A percentile compares a stretch with the other conserved stretches of the same genome.
Conservation (phyloP, 768 basidiomycete species). For the Cystobasidium tubakii region DNA sequence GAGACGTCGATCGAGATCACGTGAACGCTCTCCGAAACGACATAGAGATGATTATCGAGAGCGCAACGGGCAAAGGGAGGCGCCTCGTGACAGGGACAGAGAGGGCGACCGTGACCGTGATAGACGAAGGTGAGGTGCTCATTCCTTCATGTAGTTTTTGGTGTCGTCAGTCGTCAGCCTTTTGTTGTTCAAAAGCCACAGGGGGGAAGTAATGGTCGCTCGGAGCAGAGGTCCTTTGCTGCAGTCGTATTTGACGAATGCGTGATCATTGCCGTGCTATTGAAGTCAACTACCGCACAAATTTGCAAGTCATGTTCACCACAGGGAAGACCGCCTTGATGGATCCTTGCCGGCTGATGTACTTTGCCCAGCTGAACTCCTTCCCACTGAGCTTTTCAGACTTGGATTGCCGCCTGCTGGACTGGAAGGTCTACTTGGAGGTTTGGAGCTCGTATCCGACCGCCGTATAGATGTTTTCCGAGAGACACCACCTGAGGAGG, state of each 20-base stretch:
- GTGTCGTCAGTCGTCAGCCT: too few species aligned
- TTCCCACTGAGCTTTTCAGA: slow-evolving; percentile 7
- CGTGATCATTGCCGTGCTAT: too few species aligned
- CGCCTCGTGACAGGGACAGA: slow-evolving; percentile 3
- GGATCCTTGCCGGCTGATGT: background rate
- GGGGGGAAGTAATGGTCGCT: too few species aligned
- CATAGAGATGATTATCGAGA: slow-evolving; percentile 1
- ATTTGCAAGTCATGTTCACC: too few species aligned
- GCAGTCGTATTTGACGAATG: too few species aligned
- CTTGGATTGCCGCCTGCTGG: slow-evolving; percentile 6
- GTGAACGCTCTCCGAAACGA: slow-evolving; percentile 29
- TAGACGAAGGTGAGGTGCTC: background rate
- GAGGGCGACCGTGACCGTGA: slow-evolving; percentile 13
- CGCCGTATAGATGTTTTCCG: slow-evolving; percentile 13
- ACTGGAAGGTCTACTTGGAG: slow-evolving; percentile 4
- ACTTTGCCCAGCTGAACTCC: slow-evolving; percentile 4
- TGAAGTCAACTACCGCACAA: background rate
- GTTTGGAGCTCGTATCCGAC: slow-evolving; percentile 1
- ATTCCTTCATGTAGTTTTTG: too few species aligned
- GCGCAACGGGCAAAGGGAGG: background rate
- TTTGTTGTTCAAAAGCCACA: too few species aligned
- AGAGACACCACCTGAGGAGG: background rate
- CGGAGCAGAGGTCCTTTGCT: too few species aligned
- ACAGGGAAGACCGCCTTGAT: slow-evolving; percentile 2
- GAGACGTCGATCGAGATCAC: slow-evolving; percentile 10